Percentiles rank a stretch among this genome's conserved stretches.
Conservation (phyloP, 805 yeast species). For the Saccharomycopsis sp. region DNA sequence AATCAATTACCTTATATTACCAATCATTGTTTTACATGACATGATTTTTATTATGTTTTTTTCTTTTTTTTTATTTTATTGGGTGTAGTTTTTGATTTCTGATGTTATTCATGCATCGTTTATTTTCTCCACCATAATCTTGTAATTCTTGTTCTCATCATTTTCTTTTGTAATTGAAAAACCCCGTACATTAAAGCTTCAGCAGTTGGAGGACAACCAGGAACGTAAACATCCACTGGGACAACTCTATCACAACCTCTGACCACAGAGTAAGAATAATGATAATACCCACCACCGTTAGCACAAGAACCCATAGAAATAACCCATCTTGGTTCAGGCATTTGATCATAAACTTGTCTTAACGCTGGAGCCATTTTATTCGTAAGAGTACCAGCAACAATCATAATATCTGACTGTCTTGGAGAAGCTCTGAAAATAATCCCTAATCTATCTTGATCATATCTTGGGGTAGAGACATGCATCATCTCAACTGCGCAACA, state of each 20-base stretch:
- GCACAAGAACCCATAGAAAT: constrained; percentile 94
- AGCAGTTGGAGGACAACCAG: constrained; percentile 89
- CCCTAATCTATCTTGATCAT: constrained; percentile 88
- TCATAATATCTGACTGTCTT: constrained; percentile 87
- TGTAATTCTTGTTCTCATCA: constrained; percentile 73
- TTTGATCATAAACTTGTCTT: constrained; percentile 89
- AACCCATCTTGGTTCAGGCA: constrained; percentile 94
- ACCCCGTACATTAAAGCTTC: constrained; percentile 90
- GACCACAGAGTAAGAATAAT: constrained; percentile 81
- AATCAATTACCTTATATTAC: too few species aligned
- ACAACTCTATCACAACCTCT: constrained; percentile 85
- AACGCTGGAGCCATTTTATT: constrained; percentile 92
- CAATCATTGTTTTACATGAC: background rate
- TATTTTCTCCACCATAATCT: constrained; percentile 77
- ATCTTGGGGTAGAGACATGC: constrained; percentile 87
- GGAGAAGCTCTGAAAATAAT: constrained; percentile 92
- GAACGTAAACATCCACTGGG: constrained; percentile 86
- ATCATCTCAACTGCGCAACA: constrained; percentile 95
- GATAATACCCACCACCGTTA: constrained; percentile 90
- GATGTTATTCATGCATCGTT: too few species aligned
- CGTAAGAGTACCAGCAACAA: constrained; percentile 87
- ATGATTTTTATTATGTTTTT: too few species aligned
- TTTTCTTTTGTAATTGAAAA: constrained; percentile 83
- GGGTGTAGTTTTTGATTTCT: too few species aligned
- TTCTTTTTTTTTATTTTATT: background rate